Evolutionary conservation across 2,329 filamentous ascomycete species (phyloP).

Genomic region (Talaromyces sp.): DNA sequence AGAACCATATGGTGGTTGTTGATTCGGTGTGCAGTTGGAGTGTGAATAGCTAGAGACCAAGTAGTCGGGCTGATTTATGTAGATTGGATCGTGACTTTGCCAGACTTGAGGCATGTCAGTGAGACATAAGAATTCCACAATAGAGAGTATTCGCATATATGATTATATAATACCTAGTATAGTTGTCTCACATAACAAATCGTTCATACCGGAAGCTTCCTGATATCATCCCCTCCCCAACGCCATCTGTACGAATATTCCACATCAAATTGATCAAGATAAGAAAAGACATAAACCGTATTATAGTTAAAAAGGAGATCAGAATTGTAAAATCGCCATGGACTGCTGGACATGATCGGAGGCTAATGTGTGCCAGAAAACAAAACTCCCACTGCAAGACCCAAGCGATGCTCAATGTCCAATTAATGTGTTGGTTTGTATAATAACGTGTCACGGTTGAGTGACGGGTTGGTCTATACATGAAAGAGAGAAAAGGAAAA

Average conservation of each 20-base stretch:
- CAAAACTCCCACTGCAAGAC: conserved; percentile 31
- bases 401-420: conserved; percentile 33
- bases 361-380: conserved; percentile 24
- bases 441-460: conserved; percentile 26
- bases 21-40: not conserved
- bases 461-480: conserved; percentile 28
- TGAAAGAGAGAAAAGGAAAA: conserved; percentile 16
- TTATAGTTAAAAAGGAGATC: not conserved
- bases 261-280: conserved; percentile 8
- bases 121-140: not conserved
- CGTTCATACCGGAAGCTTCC: conserved; percentile 5
- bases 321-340: conserved; percentile 1
- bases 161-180: not conserved
- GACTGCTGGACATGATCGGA: conserved; percentile 5
- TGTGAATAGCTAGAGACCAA: not conserved
- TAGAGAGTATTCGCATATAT: conserved; percentile 7
- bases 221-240: conserved; percentile 6
- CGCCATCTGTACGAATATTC: conserved; percentile 14
- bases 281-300: conserved; percentile 11
- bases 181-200: conserved; percentile 5
- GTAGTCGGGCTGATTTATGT: not conserved
- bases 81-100: not conserved
- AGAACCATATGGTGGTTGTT: not conserved
- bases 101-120: not conserved
- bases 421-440: conserved; percentile 24